Evolutionary conservation across 129 eudicot genomes (phyloP).

Genomic region (Flaveria linearis): DNA sequence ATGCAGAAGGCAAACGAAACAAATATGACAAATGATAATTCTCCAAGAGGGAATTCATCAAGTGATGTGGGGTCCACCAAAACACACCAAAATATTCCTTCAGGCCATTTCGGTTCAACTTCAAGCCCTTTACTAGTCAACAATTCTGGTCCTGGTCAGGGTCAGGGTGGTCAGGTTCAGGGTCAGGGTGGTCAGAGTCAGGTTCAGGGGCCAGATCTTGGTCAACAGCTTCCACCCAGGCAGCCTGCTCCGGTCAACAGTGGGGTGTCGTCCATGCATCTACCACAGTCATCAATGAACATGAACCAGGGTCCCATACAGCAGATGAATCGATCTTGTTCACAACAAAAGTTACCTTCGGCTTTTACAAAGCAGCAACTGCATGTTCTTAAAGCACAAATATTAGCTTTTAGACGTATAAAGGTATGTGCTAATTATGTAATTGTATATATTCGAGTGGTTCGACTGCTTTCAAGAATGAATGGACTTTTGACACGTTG

Average conservation of each 20-base stretch:
- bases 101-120: slow-evolving; percentile 51
- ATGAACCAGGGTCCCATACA: slow-evolving; percentile 65
- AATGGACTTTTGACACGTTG: neutral
- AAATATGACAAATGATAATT: slow-evolving; percentile 59
- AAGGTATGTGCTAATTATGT: slow-evolving; percentile 58
- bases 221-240: slow-evolving; percentile 67
- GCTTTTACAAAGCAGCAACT: slow-evolving; percentile 85
- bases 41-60: slow-evolving; percentile 73
- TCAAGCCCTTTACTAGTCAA: slow-evolving; percentile 40
- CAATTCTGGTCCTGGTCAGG: slow-evolving; percentile 40
- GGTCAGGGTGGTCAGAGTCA: slow-evolving; percentile 33
- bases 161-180: slow-evolving; percentile 30
- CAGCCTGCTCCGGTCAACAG: slow-evolving; percentile 47
- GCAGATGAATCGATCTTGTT: slow-evolving; percentile 52
- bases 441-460: neutral
- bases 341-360: slow-evolving; percentile 38
- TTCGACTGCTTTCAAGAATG: neutral
- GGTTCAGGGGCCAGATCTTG: slow-evolving; percentile 7
- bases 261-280: slow-evolving; percentile 64
- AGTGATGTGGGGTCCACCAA: slow-evolving; percentile 66
- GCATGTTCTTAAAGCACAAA: slow-evolving; percentile 93
- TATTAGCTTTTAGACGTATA: slow-evolving; percentile 88
- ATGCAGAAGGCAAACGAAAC: slow-evolving; percentile 68
- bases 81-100: slow-evolving; percentile 49
- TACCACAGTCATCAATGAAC: slow-evolving; percentile 55